Conservation (phyloP, 2,329 filamentous ascomycete species). For the Colletotrichum sp. region DNA sequence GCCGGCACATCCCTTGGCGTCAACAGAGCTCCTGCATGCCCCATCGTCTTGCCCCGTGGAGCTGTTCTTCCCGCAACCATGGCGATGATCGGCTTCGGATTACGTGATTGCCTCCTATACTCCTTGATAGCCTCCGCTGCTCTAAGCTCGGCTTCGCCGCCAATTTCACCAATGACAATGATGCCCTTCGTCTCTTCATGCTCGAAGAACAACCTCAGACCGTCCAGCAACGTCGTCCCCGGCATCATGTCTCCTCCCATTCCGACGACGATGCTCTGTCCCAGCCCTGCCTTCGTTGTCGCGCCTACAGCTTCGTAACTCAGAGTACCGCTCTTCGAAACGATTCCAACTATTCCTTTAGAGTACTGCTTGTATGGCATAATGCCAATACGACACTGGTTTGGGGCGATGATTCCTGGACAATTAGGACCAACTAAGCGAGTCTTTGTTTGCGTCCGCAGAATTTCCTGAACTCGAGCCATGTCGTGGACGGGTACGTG, state of each 20-base stretch:
- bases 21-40: constrained; percentile 71
- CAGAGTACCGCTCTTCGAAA: constrained; percentile 81
- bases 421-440: constrained; percentile 82
- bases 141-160: constrained; percentile 71
- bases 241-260: constrained; percentile 80
- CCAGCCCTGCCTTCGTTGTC: constrained; percentile 74
- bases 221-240: constrained; percentile 76
- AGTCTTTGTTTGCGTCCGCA: constrained; percentile 74
- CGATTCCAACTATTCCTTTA: constrained; percentile 73
- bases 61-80: constrained; percentile 71
- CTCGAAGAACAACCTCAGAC: constrained; percentile 68
- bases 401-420: constrained; percentile 78
- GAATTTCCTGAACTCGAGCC: constrained; percentile 71
- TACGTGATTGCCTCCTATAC: constrained; percentile 60
- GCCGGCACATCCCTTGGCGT: constrained; percentile 35
- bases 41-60: constrained; percentile 68
- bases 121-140: constrained; percentile 74
- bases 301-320: constrained; percentile 82
- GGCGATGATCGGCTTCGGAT: constrained; percentile 69
- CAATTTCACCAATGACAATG: constrained; percentile 75
- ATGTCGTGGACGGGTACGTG: constrained; percentile 82
- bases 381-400: constrained; percentile 61
- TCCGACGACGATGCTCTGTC: constrained; percentile 78
- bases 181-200: constrained; percentile 75
- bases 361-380: constrained; percentile 45